These are phyloP conservation scores for Pseudohalonectria lignicola DNA, from an alignment of 2,329 filamentous ascomycete species.

Conservation along the genomic window DNA sequence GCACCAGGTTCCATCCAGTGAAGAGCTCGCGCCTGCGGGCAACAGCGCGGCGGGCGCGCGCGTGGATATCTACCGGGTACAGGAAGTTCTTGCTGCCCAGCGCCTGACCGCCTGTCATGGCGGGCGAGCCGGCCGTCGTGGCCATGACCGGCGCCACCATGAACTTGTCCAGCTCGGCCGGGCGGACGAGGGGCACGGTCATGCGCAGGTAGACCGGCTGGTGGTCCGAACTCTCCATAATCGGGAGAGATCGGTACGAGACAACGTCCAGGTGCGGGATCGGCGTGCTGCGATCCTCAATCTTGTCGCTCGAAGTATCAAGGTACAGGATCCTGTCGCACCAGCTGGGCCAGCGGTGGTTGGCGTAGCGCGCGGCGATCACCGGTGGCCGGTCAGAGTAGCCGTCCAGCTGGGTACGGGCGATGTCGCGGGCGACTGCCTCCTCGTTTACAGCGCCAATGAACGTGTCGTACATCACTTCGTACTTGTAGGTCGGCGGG, in stretches of 20 bases:
- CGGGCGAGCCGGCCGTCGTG: constrained; percentile 1
- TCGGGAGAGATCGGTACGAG: constrained; percentile 65
- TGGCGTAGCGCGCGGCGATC: too few species aligned
- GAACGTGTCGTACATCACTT: too few species aligned
- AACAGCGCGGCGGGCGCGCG: constrained; percentile 38
- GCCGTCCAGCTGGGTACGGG: too few species aligned
- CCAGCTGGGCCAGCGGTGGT: constrained; percentile 83
- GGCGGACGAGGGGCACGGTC: constrained; percentile 48
- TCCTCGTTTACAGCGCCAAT: constrained; percentile 17
- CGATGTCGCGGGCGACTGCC: too few species aligned
- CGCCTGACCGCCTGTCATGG: neutral
- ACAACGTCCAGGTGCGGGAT: constrained; percentile 26
- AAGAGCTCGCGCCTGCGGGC: constrained; percentile 34
- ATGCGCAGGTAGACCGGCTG: constrained; percentile 67
- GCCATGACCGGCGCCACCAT: too few species aligned
- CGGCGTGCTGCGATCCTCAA: constrained; percentile 2
- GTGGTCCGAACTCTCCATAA: constrained; percentile 80
- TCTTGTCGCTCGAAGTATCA: constrained; percentile 39
- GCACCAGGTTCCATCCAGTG: constrained; percentile 42
- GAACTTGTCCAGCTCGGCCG: constrained; percentile 28
- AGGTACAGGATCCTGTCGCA: constrained; percentile 83
- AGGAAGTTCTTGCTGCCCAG: constrained; percentile 9
- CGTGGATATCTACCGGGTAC: constrained; percentile 41
- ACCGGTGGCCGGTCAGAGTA: too few species aligned
- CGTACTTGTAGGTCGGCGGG: constrained; percentile 91